Base-by-base conservation (phyloP, 495 filamentous ascomycete species). In the Trichoderma reesei region DNA sequence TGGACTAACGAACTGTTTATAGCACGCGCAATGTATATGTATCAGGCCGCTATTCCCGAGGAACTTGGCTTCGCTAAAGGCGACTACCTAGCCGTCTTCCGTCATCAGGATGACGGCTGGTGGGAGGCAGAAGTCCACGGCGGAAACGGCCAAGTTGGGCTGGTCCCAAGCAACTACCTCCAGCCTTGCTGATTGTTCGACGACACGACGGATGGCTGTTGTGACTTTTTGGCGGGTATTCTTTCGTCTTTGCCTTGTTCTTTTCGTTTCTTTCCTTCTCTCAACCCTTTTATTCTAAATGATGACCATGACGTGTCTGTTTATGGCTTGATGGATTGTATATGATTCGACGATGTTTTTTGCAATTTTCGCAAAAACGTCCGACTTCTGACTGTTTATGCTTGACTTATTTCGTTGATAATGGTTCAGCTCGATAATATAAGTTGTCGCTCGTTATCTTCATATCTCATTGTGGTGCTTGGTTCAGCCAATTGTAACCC, bases 21-120 rank as follows among this genome's bases (percentile, higher is more conserved):
- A 98, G 94, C 95, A 56, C 88, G 91, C 63, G 91, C 95, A 59
- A 79, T 96, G 78, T 99, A 98, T 75, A 85, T 89, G 79, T 99
- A 99, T 76, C 85, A 87, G 68, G 90, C 94, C 0, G 92, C 90
- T 16, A 99, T 99, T 64, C 89, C 93, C 0, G 94, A 96, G 69
- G 95, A 99, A 74, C 80, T 99, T 39, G 88, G 89, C 18, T 99
- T 99, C 70, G 82, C 83, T 11, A 98, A 98, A 76, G 95, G 95
- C 60, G 95, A 99, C 71, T 80, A 90, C 61, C 78, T 99, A 8
- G 90, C 93, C 1, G 85, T 99, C n/a, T 76, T 96, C 41, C 82
- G 91, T 66, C 85, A 92, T 65, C 95, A 99, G 73, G 95, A 99
- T 75, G 95, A 99, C 71, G 95, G 95, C 11, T 99, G 95, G 95